phyloP scores from a whole-genome alignment of 345 rosid genomes.

The Corchorus olitorius region DNA sequence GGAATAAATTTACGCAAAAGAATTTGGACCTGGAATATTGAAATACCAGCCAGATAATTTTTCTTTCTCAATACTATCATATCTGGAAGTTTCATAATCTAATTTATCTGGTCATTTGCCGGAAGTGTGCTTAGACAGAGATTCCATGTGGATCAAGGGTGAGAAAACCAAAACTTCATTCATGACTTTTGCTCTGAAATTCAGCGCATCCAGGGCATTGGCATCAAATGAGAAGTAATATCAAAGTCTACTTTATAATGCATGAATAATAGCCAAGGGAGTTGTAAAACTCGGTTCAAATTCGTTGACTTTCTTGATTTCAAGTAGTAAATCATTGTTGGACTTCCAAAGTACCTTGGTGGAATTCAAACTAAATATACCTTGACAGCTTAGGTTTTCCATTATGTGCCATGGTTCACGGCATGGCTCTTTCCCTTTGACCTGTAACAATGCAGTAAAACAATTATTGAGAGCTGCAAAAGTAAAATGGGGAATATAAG shows the following conservation, averaged over 20 bases:
- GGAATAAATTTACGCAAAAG: not conserved
- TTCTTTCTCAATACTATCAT: not conserved
- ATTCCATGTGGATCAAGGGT: not conserved
- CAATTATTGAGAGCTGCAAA: not conserved
- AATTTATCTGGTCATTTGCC: not conserved
- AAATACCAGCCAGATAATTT: not conserved
- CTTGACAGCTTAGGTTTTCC: not conserved
- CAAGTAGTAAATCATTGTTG: not conserved
- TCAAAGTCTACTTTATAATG: not conserved
- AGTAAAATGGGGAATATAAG: not conserved
- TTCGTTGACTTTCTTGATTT: not conserved
- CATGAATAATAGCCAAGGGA: not conserved
- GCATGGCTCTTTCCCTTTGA: conserved; percentile 13
- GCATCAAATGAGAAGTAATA: not conserved
- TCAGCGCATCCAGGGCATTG: not conserved
- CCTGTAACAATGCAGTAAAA: conserved; percentile 19
- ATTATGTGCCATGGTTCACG: not conserved
- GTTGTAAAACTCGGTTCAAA: not conserved
- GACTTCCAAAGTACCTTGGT: not conserved
- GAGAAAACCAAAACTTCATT: not conserved
- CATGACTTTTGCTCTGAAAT: not conserved
- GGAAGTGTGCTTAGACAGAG: not conserved
- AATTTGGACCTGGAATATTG: not conserved
- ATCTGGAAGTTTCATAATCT: not conserved
- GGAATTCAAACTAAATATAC: not conserved